Evolutionary conservation across 2,329 filamentous ascomycete species (phyloP).

Genomic region (Dryadomyces quercus-mongolicae): DNA sequence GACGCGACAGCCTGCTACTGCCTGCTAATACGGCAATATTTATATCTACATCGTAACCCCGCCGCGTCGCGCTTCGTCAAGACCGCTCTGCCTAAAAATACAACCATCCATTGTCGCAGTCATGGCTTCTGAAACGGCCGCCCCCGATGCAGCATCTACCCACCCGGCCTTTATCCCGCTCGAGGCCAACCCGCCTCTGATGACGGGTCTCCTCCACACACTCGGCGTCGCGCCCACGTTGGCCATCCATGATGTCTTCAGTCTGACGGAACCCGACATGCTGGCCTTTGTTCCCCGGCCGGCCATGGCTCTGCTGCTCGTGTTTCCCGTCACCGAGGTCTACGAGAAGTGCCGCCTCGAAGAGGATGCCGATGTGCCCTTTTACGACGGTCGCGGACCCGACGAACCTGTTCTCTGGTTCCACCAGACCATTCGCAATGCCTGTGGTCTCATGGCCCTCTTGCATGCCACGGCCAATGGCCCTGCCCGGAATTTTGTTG

Average conservation of each 20-base stretch:
- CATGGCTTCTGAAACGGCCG: not conserved
- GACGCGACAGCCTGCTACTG: too few species aligned
- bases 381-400: slow-evolving; percentile 57
- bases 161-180: slow-evolving; percentile 42
- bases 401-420: slow-evolving; percentile 81
- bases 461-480: slow-evolving; percentile 77
- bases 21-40: too few species aligned
- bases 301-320: slow-evolving; percentile 75
- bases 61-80: too few species aligned
- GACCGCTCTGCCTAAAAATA: too few species aligned
- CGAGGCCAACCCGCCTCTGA: slow-evolving; percentile 75
- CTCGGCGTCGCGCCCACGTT: slow-evolving; percentile 73
- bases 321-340: slow-evolving; percentile 70
- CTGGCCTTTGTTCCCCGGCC: slow-evolving; percentile 82
- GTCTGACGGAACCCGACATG: slow-evolving; percentile 72
- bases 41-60: too few species aligned
- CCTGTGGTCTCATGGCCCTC: slow-evolving; percentile 82
- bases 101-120: not conserved
- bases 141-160: not conserved
- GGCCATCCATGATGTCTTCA: slow-evolving; percentile 83
- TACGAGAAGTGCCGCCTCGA: slow-evolving; percentile 67
- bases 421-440: slow-evolving; percentile 87
- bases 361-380: slow-evolving; percentile 53
- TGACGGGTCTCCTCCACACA: slow-evolving; percentile 69
- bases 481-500: slow-evolving; percentile 49